phyloP scores from a whole-genome alignment of 805 yeast genomes.

The Cyberlindnera samutprakarnensis region DNA sequence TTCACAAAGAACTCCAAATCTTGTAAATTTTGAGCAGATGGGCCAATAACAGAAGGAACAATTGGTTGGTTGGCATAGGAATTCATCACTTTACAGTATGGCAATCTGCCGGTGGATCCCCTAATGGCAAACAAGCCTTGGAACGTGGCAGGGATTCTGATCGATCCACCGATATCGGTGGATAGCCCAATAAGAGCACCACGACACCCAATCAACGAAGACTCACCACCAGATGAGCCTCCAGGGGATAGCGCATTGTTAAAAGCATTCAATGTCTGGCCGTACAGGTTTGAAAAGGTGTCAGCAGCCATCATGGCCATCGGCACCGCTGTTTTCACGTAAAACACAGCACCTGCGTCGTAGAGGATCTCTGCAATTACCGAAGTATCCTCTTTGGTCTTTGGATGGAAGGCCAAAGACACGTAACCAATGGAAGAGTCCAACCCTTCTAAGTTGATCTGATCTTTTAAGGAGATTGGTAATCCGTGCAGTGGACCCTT shows the following conservation, averaged over 20 bases:
- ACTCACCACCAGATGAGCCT: constrained; percentile 49
- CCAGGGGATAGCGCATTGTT: constrained; percentile 38
- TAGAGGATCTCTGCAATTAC: constrained; percentile 31
- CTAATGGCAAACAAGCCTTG: constrained; percentile 33
- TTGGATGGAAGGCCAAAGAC: constrained; percentile 39
- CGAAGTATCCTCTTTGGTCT: constrained; percentile 32
- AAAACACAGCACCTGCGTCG: constrained; percentile 44
- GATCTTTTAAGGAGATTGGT: constrained; percentile 52
- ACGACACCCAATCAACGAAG: constrained; percentile 33
- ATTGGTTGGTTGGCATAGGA: constrained; percentile 11
- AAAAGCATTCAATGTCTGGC: constrained; percentile 37
- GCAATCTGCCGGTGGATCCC: constrained; percentile 37
- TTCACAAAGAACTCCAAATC: constrained; percentile 28
- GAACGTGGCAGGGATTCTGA: constrained; percentile 39
- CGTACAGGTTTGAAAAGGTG: constrained; percentile 35
- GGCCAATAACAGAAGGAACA: constrained; percentile 36
- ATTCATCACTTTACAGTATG: constrained; percentile 22
- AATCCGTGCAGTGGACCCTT: constrained; percentile 63
- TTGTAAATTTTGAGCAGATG: constrained; percentile 32
- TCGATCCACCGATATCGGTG: constrained; percentile 47
- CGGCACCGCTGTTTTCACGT: constrained; percentile 46
- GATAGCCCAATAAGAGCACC: constrained; percentile 46
- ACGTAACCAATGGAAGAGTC: constrained; percentile 43
- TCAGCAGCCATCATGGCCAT: constrained; percentile 43
- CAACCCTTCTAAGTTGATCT: constrained; percentile 34